Base-by-base conservation (phyloP, 306 rosid genomes). In the Acacia crassicarpa region DNA sequence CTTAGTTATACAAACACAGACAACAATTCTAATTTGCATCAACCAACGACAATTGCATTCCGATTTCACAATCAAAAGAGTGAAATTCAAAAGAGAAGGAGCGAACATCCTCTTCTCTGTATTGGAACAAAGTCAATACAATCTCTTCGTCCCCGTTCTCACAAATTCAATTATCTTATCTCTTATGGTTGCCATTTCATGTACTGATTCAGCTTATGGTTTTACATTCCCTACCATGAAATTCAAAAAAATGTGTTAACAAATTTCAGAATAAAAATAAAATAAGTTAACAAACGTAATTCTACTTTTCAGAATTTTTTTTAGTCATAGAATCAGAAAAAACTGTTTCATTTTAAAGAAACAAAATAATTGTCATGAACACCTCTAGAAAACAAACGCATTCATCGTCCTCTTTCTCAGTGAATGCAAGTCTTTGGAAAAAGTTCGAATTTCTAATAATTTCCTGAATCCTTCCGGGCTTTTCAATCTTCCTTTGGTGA, bases 91-190 rank as follows among this genome's bases (percentile, higher is more conserved):
- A 4, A 80, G 86, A 86, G 84, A 8, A 67, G 80, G 78, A 86
- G 80, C 79, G 82, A 81, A 75, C 80, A 87, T 84, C 84, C 79
- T 89, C 88, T 87, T 95, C 35, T 41, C 89, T 86, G 89, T 86
- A 91, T 89, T 88, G 86, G 75, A 30, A 83, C 76, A 78, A 88
- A 98, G 99, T 95, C 89, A 90, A 94, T 89, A 77, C 76, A 77
- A 79, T 86, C 86, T 89, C 90, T 87, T 84, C 87, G 44, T 78
- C 71, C 62, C 41, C 41, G 35, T 75, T 85, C 82, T 82, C 49
- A 62, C 82, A 45, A 86, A 65, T 83, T 81, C 72, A 70, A 74
- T 82, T 45, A 12, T 81, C 85, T 83, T 79, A 77, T 45, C 12
- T 81, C 85, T 83, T 79, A 77, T 22, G 74, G 62, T 84, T 84